Conservation (phyloP, 192 early-diverging fungal genomes). For the Coemansia javaensis region DNA sequence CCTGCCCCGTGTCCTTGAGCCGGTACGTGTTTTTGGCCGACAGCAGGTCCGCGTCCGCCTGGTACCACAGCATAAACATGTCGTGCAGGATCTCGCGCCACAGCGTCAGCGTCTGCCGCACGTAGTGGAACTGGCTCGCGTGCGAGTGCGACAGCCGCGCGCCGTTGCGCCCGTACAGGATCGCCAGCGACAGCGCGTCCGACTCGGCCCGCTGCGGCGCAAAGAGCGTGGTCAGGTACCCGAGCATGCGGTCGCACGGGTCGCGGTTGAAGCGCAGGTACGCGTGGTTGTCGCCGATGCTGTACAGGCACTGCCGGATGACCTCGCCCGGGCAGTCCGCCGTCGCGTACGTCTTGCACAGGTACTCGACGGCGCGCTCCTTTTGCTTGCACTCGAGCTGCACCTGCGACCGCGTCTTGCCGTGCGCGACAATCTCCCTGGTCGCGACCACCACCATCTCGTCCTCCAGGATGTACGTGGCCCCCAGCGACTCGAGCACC, state of each 20-base stretch:
- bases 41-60: conserved; percentile 87
- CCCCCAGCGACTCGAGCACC: conserved; percentile 64
- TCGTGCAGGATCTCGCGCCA: conserved; percentile 97
- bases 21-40: conserved; percentile 68
- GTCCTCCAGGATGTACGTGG: conserved; percentile 68
- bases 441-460: conserved; percentile 66
- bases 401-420: conserved; percentile 61
- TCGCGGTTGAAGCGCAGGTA: conserved; percentile 87
- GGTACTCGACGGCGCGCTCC: conserved; percentile 83
- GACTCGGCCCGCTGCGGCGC: conserved; percentile 57
- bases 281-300: conserved; percentile 96
- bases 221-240: conserved; percentile 72
- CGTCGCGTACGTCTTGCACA: conserved; percentile 75
- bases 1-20: conserved; percentile 94
- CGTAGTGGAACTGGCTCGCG: conserved; percentile 88
- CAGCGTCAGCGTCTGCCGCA: conserved; percentile 85
- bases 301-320: conserved; percentile 85
- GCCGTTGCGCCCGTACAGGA: conserved; percentile 73
- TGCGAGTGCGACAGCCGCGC: conserved; percentile 91
- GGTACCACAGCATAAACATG: conserved; percentile 94
- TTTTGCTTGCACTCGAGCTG: conserved; percentile 86
- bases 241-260: conserved; percentile 89
- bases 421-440: conserved; percentile 63
- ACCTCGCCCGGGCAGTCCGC: conserved; percentile 57
- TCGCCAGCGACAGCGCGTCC: conserved; percentile 68